Conservation (phyloP, 768 basidiomycete genomes). For the Mycena vulgaris region DNA sequence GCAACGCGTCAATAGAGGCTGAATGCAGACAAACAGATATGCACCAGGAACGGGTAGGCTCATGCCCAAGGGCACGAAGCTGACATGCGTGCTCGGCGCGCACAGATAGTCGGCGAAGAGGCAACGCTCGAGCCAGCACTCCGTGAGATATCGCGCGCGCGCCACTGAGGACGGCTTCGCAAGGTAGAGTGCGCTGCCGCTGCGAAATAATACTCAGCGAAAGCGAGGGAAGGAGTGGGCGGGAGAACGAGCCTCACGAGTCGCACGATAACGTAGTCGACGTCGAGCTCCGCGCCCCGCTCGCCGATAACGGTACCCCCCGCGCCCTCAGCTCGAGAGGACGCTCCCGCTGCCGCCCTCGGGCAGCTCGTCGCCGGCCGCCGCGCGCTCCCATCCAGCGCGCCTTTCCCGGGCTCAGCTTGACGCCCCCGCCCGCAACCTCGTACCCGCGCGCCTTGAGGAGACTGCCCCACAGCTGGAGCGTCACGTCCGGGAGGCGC, state of each 20-base stretch:
- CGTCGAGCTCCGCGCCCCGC: constrained; percentile 59
- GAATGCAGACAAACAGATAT: constrained; percentile 22
- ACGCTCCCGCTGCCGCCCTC: too few relatives aligned
- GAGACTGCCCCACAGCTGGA: too few relatives aligned
- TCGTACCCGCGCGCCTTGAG: too few relatives aligned
- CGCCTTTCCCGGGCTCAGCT: constrained; percentile 72
- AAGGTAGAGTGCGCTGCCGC: constrained; percentile 77
- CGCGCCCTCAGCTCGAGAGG: constrained; percentile 71
- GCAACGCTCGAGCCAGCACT: too few relatives aligned
- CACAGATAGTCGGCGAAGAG: constrained; percentile 82
- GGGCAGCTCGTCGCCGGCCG: too few relatives aligned
- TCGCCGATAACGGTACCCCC: constrained; percentile 69
- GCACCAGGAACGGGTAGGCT: constrained; percentile 72
- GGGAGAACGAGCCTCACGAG: constrained; percentile 72
- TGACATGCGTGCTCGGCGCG: constrained; percentile 74
- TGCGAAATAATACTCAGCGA: constrained; percentile 45
- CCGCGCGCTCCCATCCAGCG: constrained; percentile 48
- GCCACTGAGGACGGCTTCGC: constrained; percentile 65
- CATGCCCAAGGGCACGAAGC: too few relatives aligned
- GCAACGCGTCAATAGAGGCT: constrained; percentile 6
- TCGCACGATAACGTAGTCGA: constrained; percentile 79
- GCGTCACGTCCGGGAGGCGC: too few relatives aligned
- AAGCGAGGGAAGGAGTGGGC: neutral
- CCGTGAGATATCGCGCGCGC: constrained; percentile 85
- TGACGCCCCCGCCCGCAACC: constrained; percentile 73